These are phyloP conservation scores for Annulohypoxylon moriforme DNA, from an alignment of 495 filamentous ascomycete genomes.

Conservation along the genomic window DNA sequence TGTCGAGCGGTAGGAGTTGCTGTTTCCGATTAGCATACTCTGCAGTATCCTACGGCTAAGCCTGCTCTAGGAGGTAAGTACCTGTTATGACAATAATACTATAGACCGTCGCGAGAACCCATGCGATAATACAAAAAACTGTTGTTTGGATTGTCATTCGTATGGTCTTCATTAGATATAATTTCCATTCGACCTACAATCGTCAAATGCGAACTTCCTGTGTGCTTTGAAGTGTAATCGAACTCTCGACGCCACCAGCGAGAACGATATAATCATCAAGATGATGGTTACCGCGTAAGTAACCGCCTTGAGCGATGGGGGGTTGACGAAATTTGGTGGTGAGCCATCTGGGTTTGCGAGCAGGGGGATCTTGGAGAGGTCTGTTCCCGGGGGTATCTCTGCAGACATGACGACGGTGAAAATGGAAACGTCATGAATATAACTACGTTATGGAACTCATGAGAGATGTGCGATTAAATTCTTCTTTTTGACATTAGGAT, in stretches of 20 bases:
- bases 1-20: neutral
- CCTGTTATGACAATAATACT: neutral
- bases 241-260: neutral
- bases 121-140: neutral
- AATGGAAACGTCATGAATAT: too few species aligned
- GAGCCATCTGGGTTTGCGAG: neutral
- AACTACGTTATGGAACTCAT: too few species aligned
- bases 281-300: neutral
- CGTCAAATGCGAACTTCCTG: neutral
- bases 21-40: neutral
- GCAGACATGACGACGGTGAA: neutral
- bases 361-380: neutral
- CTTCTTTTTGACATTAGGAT: too few species aligned
- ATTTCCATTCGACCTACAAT: neutral
- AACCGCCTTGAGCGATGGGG: neutral
- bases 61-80: too few species aligned
- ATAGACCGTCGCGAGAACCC: neutral
- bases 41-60: neutral
- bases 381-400: neutral
- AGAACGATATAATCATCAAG: neutral
- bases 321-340: neutral
- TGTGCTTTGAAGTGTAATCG: neutral
- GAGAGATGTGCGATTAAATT: too few species aligned
- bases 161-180: neutral
- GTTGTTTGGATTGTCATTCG: neutral